A percentile compares a stretch with the other conserved stretches of the same genome.
These are phyloP conservation scores for Paramyrothecium sp. DNA, from an alignment of 2,329 filamentous ascomycete species.

Conservation along the genomic window DNA sequence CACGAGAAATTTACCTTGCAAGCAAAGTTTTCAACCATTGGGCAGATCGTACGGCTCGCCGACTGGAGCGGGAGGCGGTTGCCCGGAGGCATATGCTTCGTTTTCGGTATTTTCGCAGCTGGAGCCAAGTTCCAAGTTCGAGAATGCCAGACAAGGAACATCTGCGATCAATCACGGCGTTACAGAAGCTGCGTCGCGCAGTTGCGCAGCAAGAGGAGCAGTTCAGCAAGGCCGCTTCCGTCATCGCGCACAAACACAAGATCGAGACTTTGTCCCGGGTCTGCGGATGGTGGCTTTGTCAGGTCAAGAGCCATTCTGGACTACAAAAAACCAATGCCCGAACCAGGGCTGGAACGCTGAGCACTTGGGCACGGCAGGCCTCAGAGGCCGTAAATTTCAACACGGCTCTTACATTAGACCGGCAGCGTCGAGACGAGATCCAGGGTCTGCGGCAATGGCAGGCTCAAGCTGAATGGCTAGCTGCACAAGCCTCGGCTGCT, in stretches of 20 bases:
- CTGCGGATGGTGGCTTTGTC: conserved; percentile 25
- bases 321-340: conserved; percentile 15
- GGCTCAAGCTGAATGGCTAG: conserved; percentile 8
- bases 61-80: conserved; percentile 63
- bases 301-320: conserved; percentile 15
- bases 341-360: conserved; percentile 13
- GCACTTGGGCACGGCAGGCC: conserved; percentile 19
- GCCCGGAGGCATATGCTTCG: conserved; percentile 71
- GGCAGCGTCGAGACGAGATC: conserved; percentile 8
- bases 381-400: conserved; percentile 7
- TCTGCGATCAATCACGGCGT: conserved; percentile 23
- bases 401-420: conserved; percentile 15
- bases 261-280: conserved; percentile 15
- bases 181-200: conserved; percentile 32
- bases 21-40: conserved; percentile 48
- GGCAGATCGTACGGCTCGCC: conserved; percentile 62
- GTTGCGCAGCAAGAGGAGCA: conserved; percentile 23
- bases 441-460: conserved; percentile 20
- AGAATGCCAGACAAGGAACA: conserved; percentile 25
- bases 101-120: conserved; percentile 39
- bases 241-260: conserved; percentile 16
- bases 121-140: conserved; percentile 30
- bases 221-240: conserved; percentile 20
- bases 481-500: conserved; percentile 6
- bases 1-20: conserved; percentile 62